Evolutionary conservation across 2,329 filamentous ascomycete genomes (phyloP).

Genomic region (Fusarium decemcellulare): DNA sequence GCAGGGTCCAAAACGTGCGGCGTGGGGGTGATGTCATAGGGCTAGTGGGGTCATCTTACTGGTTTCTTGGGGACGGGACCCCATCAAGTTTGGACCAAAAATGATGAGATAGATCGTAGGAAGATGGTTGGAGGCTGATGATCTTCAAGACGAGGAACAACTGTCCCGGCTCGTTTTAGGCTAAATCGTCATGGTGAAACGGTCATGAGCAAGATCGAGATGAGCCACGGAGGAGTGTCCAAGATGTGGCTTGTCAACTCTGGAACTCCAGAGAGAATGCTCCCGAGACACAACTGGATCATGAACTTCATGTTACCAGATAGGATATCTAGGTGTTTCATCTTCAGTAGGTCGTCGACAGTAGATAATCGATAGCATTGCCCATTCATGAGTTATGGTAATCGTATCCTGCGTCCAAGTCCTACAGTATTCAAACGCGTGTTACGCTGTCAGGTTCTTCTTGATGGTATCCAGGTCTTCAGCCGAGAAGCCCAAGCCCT

Average conservation of each 20-base stretch:
- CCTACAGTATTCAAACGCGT: not conserved
- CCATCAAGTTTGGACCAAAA: no score
- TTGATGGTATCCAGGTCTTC: conserved; percentile 63
- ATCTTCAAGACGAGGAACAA: not conserved
- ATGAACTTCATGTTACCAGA: no score
- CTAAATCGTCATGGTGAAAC: conserved; percentile 12
- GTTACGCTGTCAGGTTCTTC: conserved; percentile 55
- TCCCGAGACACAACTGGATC: no score
- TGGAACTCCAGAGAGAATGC: no score
- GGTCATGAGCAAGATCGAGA: conserved; percentile 9
- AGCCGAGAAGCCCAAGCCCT: conserved; percentile 60
- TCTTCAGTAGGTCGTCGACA: no score
- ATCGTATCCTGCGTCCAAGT: no score
- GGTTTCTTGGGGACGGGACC: not conserved
- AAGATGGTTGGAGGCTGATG: not conserved
- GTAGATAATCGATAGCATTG: no score
- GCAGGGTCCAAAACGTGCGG: conserved; percentile 38
- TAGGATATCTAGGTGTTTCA: no score
- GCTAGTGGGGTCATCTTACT: not conserved
- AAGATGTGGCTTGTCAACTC: no score
- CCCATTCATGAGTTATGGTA: no score
- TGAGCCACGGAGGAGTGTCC: not conserved
- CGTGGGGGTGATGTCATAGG: conserved; percentile 46
- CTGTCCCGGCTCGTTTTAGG: not conserved
- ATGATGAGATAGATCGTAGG: not conserved